Evolutionary conservation across 306 rosid genomes (phyloP).

Genomic region (Quillaja saponaria): DNA sequence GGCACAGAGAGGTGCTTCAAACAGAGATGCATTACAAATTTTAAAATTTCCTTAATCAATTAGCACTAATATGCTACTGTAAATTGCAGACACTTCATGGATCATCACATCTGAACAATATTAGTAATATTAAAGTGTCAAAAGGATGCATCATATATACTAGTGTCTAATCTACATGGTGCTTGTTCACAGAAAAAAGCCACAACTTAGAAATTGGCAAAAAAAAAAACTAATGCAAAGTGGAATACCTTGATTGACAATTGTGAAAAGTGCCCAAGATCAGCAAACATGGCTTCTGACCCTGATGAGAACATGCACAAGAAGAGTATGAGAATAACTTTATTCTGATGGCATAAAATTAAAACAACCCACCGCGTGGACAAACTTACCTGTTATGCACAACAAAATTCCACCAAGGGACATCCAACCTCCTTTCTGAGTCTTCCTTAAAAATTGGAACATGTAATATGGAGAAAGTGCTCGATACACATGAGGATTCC

Average conservation of each 20-base stretch:
- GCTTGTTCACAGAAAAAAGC: not conserved
- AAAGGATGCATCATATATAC: not conserved
- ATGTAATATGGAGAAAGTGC: constrained; percentile 85
- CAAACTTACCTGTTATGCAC: constrained; percentile 74
- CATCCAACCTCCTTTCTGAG: constrained; percentile 77
- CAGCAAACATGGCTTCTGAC: constrained; percentile 99
- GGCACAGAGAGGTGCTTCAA: no score
- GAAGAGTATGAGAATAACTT: constrained; percentile 16
- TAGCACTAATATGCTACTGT: no score
- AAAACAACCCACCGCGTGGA: constrained; percentile 28
- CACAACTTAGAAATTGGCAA: no score
- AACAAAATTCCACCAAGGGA: constrained; percentile 91
- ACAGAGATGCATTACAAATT: no score
- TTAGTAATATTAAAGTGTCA: constrained; percentile 3
- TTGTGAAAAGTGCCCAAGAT: constrained; percentile 95
- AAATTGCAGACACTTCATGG: not conserved
- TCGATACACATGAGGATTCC: constrained; percentile 64
- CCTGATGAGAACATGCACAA: constrained; percentile 47
- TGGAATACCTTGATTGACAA: constrained; percentile 76
- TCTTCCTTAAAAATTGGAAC: constrained; percentile 61
- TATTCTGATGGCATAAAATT: constrained; percentile 20
- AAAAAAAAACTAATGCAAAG: constrained; percentile 1
- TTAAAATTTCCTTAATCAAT: no score
- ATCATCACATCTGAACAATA: not conserved
- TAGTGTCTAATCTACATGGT: not conserved